Conservation (phyloP, 352 stramenopile species). For the Globisporangium paddicum region DNA sequence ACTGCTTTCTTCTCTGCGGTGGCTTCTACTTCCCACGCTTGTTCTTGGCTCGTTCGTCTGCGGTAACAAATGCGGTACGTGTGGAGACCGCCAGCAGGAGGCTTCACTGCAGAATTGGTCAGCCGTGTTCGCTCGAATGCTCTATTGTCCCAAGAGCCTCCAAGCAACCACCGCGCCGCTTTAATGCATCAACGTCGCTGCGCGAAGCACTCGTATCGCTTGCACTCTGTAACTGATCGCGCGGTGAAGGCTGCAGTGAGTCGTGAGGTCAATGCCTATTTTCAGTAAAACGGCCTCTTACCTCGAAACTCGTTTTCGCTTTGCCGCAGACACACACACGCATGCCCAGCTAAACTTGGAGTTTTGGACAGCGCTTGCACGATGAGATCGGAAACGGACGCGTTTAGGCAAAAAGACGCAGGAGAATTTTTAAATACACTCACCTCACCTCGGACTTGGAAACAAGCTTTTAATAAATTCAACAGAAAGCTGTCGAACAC, state of each 20-base stretch:
- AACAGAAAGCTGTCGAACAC: neutral
- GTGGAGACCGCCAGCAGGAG: neutral
- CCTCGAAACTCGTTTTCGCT: conserved; percentile 3
- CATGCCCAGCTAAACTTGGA: conserved; percentile 8
- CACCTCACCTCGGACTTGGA: neutral
- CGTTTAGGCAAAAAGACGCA: neutral
- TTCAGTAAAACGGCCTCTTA: conserved; percentile 2
- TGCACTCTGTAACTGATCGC: conserved; percentile 12
- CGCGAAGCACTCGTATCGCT: neutral
- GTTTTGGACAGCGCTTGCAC: neutral
- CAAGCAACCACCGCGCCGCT: conserved; percentile 3
- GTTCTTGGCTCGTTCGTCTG: neutral
- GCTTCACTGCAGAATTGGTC: neutral
- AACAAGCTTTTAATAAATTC: neutral
- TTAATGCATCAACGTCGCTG: conserved; percentile 1
- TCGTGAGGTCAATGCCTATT: neutral
- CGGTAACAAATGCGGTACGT: neutral
- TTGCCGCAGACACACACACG: neutral
- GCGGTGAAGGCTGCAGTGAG: neutral
- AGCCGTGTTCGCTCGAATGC: neutral
- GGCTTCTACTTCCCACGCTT: neutral
- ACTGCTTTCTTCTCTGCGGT: conserved; percentile 1
- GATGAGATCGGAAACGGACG: conserved; percentile 7
- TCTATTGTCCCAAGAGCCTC: neutral
- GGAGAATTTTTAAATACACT: neutral